phyloP scores from a whole-genome alignment of 768 basidiomycete genomes.

The Mycena latifolia region DNA sequence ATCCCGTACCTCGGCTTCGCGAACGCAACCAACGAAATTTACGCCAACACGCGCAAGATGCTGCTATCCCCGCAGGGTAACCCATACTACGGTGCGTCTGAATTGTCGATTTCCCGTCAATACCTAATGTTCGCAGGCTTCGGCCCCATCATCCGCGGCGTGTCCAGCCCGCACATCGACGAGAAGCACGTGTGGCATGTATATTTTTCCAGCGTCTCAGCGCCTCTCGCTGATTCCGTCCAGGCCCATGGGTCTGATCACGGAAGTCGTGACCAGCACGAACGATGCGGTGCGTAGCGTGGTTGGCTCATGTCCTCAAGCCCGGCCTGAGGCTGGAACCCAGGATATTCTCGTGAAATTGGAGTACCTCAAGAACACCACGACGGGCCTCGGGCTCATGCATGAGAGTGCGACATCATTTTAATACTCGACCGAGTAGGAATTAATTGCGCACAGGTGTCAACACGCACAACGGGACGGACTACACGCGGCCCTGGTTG shows the following conservation, averaged over 20 bases:
- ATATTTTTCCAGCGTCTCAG: not conserved
- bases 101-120: not conserved
- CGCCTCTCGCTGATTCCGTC: not conserved
- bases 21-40: constrained; percentile 28
- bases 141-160: constrained; percentile 33
- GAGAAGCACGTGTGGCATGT: constrained; percentile 32
- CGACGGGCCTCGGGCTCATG: constrained; percentile 32
- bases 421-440: not conserved
- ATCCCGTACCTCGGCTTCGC: constrained; percentile 35
- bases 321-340: no score
- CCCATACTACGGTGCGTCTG: constrained; percentile 27
- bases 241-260: constrained; percentile 36
- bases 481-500: constrained; percentile 37
- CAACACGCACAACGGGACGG: constrained; percentile 17
- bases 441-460: constrained; percentile 5
- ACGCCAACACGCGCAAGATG: constrained; percentile 35
- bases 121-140: constrained; percentile 4
- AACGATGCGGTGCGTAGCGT: constrained; percentile 26
- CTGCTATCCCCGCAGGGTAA: constrained; percentile 24
- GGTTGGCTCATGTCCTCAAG: no score
- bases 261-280: constrained; percentile 29
- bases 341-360: constrained; percentile 33
- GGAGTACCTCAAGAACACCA: constrained; percentile 34
- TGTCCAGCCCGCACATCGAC: constrained; percentile 33
- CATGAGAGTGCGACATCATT: constrained; percentile 32